Percentiles rank a stretch among this genome's conserved stretches.
phyloP scores from a whole-genome alignment of 208 protist species.

The Borovskyia barvae region DNA sequence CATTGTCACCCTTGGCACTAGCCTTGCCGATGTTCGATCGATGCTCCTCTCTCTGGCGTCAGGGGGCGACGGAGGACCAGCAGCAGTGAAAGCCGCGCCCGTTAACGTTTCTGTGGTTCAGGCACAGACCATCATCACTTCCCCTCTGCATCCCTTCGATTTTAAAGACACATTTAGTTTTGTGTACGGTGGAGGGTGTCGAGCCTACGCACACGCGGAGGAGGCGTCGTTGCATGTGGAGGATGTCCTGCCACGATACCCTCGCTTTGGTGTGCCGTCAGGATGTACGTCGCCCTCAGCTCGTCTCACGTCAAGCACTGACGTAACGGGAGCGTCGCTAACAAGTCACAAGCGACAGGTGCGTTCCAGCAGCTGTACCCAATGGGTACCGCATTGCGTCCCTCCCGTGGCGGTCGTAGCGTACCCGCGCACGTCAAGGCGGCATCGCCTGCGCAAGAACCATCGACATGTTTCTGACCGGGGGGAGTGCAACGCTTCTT shows the following conservation, averaged over 20 bases:
- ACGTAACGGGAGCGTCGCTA: neutral
- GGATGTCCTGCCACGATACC: conserved; percentile 59
- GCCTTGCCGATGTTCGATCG: conserved; percentile 53
- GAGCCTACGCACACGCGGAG: conserved; percentile 6
- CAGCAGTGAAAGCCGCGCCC: conserved; percentile 33
- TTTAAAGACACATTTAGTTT: conserved; percentile 73
- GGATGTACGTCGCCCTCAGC: neutral
- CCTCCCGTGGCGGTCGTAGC: conserved; percentile 17
- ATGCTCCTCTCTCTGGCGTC: conserved; percentile 41
- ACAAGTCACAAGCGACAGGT: neutral
- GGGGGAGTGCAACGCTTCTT: neutral
- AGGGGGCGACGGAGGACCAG: conserved; percentile 28
- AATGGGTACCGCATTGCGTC: conserved; percentile 15
- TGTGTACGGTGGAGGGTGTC: conserved; percentile 47
- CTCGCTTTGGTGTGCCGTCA: conserved; percentile 36
- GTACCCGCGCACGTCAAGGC: neutral
- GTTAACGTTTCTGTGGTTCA: conserved; percentile 45
- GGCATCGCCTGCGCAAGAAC: neutral
- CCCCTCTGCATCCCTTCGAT: conserved; percentile 77
- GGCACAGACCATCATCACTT: conserved; percentile 26
- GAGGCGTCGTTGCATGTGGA: conserved; percentile 34
- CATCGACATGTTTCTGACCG: neutral
- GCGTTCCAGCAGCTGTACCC: conserved; percentile 25
- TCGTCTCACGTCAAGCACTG: neutral
- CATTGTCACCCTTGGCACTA: conserved; percentile 40